These are phyloP conservation scores for Camellia lanceoleosa DNA, from an alignment of 148 eudicot genomes.

Conservation along the genomic window DNA sequence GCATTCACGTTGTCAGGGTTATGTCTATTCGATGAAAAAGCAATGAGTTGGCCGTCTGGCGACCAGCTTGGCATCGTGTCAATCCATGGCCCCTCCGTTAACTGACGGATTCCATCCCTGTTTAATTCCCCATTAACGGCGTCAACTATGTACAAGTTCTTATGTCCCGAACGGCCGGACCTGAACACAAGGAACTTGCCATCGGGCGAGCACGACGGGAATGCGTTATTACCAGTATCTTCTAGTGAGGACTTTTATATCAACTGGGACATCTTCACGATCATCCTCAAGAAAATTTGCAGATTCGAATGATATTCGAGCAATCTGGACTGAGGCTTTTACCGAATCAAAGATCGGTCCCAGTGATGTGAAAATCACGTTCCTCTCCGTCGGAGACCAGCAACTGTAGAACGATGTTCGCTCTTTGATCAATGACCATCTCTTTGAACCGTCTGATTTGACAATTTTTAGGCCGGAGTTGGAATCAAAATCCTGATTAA, in stretches of 20 bases:
- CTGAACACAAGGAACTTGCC: slow-evolving; percentile 69
- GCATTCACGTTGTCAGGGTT: slow-evolving; percentile 42
- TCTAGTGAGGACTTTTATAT: slow-evolving; percentile 53
- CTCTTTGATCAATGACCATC: slow-evolving; percentile 52
- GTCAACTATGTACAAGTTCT: slow-evolving; percentile 70
- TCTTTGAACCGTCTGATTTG: slow-evolving; percentile 67
- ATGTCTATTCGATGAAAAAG: slow-evolving; percentile 77
- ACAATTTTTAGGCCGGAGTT: slow-evolving; percentile 51
- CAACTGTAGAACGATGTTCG: slow-evolving; percentile 53
- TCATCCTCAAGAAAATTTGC: slow-evolving; percentile 18
- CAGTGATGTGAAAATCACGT: slow-evolving; percentile 61
- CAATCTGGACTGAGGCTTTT: slow-evolving; percentile 57
- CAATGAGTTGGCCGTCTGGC: slow-evolving; percentile 68
- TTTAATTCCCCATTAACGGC: slow-evolving; percentile 56
- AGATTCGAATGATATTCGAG: slow-evolving; percentile 47
- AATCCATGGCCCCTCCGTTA: slow-evolving; percentile 74
- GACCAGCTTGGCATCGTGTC: slow-evolving; percentile 96
- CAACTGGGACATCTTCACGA: slow-evolving; percentile 18
- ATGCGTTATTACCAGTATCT: slow-evolving; percentile 70
- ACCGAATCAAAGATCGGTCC: slow-evolving; percentile 64
- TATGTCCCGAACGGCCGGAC: slow-evolving; percentile 76
- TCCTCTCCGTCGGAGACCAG: slow-evolving; percentile 51
- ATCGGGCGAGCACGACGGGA: slow-evolving; percentile 83
- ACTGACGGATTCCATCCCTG: slow-evolving; percentile 39
- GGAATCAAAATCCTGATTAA: slow-evolving; percentile 40